Conservation (phyloP, 2,329 filamentous ascomycete species). For the Fusarium buxicola region DNA sequence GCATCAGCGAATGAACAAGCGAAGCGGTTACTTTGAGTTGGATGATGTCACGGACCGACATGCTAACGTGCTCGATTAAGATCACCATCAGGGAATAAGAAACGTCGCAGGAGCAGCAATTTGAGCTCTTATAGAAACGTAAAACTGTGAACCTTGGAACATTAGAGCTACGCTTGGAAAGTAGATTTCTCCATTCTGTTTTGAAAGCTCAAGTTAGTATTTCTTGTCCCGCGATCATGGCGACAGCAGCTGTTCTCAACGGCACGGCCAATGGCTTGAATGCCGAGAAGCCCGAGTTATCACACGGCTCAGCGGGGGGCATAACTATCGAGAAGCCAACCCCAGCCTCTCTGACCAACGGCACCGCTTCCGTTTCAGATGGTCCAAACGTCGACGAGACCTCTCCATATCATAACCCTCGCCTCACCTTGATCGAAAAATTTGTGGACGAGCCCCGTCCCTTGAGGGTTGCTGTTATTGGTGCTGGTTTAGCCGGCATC, state of each 20-base stretch:
- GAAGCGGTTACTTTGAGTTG: slow-evolving; percentile 2
- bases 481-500: slow-evolving; percentile 52
- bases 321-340: slow-evolving; percentile 9
- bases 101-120: background rate
- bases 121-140: background rate
- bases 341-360: slow-evolving; percentile 14
- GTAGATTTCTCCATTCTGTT: background rate
- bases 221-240: slow-evolving; percentile 14
- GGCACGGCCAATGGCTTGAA: slow-evolving; percentile 4
- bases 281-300: slow-evolving; percentile 11
- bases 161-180: too few species aligned
- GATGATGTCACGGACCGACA: slow-evolving; percentile 33
- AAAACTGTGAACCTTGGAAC: background rate
- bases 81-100: slow-evolving; percentile 20
- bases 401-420: slow-evolving; percentile 39
- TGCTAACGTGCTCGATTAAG: slow-evolving; percentile 33
- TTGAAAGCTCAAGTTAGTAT: background rate
- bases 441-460: slow-evolving; percentile 52
- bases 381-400: slow-evolving; percentile 29
- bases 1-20: slow-evolving; percentile 13
- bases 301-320: slow-evolving; percentile 9
- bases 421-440: slow-evolving; percentile 45
- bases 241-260: slow-evolving; percentile 19
- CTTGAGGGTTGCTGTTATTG: slow-evolving; percentile 52
- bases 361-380: slow-evolving; percentile 12